These are phyloP conservation scores for Fulvia fulva DNA, from an alignment of 2,329 filamentous ascomycete species.

Conservation along the genomic window DNA sequence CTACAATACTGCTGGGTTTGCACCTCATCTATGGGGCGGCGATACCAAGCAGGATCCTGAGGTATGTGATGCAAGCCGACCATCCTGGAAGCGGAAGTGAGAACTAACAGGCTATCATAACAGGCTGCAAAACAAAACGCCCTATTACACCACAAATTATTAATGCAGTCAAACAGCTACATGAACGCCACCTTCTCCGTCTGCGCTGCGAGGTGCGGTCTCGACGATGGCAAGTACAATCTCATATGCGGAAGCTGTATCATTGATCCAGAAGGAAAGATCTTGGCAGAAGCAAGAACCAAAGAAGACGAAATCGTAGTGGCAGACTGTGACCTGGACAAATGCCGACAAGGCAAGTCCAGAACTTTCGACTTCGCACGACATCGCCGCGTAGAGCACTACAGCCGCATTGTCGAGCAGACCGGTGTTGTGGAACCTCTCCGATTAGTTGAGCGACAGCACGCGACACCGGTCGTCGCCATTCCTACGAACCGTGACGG, in stretches of 20 bases:
- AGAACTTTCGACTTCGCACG: conserved; percentile 43
- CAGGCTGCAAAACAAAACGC: conserved; percentile 46
- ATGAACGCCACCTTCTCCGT: conserved; percentile 51
- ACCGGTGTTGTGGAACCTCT: conserved; percentile 11
- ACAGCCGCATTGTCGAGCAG: conserved; percentile 36
- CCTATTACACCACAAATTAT: conserved; percentile 49
- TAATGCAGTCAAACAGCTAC: conserved; percentile 50
- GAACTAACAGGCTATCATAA: not conserved
- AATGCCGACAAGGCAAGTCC: conserved; percentile 43
- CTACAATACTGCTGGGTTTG: conserved; percentile 51
- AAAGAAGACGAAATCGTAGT: conserved; percentile 48
- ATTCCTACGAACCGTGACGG: not conserved
- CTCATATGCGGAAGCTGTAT: conserved; percentile 48
- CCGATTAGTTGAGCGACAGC: not conserved
- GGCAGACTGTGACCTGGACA: conserved; percentile 46
- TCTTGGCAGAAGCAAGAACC: conserved; percentile 46
- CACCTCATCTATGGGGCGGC: conserved; percentile 43
- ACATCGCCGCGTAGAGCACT: conserved; percentile 42
- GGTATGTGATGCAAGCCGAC: not conserved
- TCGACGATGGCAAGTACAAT: conserved; percentile 46
- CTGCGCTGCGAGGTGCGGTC: conserved; percentile 47
- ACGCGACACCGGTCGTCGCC: not conserved
- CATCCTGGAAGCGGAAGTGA: not conserved
- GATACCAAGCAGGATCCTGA: conserved; percentile 36
- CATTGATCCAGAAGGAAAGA: conserved; percentile 44